Evolutionary conservation across 306 rosid species (phyloP).

Genomic region (Quercus suber): DNA sequence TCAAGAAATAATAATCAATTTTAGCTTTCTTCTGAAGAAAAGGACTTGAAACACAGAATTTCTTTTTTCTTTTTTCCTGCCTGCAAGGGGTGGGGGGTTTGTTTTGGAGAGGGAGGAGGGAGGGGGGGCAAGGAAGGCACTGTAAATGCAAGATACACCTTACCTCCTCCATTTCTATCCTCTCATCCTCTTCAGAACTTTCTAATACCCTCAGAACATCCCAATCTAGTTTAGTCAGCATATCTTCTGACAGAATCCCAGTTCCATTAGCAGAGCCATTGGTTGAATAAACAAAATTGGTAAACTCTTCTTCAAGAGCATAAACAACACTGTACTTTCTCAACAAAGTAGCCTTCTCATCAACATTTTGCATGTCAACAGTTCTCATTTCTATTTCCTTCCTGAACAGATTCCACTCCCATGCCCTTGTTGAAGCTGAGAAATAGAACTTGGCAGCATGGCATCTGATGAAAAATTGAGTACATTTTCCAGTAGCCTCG

Average conservation of each 20-base stretch:
- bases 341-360: constrained; percentile 23
- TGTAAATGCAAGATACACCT: constrained; percentile 21
- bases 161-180: constrained; percentile 89
- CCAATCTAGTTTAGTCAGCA: constrained; percentile 70
- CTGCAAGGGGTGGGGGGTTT: constrained; percentile 12
- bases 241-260: constrained; percentile 39
- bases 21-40: constrained; percentile 24
- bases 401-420: constrained; percentile 81
- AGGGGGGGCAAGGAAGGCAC: constrained; percentile 16
- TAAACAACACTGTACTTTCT: constrained; percentile 45
- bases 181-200: constrained; percentile 74
- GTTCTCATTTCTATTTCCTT: constrained; percentile 36
- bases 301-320: constrained; percentile 65
- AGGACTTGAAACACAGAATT: background rate
- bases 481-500: constrained; percentile 87
- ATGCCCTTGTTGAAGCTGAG: constrained; percentile 63
- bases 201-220: constrained; percentile 64
- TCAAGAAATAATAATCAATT: constrained; percentile 16
- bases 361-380: constrained; percentile 24
- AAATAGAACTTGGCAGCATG: constrained; percentile 65
- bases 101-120: constrained; percentile 1
- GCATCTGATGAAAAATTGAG: constrained; percentile 79
- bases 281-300: constrained; percentile 36
- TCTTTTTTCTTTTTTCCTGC: background rate
- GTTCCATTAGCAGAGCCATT: constrained; percentile 44